These are phyloP conservation scores for Mycena belliarum DNA, from an alignment of 768 basidiomycete species.

Conservation along the genomic window DNA sequence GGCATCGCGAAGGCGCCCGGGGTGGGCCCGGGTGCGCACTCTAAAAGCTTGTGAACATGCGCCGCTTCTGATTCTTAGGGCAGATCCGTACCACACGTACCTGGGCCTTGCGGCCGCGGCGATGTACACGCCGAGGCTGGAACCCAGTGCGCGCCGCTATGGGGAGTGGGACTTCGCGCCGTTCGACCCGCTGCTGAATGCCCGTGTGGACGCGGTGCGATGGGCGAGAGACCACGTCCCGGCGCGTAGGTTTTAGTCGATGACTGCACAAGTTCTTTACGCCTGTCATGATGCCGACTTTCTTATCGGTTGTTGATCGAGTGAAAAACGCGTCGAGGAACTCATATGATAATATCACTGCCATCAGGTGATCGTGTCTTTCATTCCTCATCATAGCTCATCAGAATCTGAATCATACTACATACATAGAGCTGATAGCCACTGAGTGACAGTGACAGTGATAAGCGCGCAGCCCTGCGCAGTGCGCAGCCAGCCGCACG, in stretches of 20 bases:
- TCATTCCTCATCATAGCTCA: too few relatives aligned
- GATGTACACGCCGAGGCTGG: constrained; percentile 52
- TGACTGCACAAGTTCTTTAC: too few relatives aligned
- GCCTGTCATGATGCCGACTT: too few relatives aligned
- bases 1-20: constrained; percentile 86
- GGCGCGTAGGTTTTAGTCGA: neutral
- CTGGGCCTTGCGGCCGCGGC: constrained; percentile 83
- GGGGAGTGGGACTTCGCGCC: constrained; percentile 54
- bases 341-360: too few relatives aligned
- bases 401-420: too few relatives aligned
- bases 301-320: too few relatives aligned
- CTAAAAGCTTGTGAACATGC: neutral
- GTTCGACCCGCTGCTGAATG: constrained; percentile 74
- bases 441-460: too few relatives aligned
- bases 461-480: too few relatives aligned
- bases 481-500: too few relatives aligned
- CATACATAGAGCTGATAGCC: too few relatives aligned
- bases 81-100: constrained; percentile 96
- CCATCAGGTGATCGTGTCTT: too few relatives aligned
- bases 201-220: constrained; percentile 57
- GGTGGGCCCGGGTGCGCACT: constrained; percentile 69
- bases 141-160: constrained; percentile 25
- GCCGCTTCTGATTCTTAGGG: neutral
- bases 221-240: constrained; percentile 55
- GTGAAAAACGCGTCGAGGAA: too few relatives aligned